Evolutionary conservation across 805 yeast genomes (phyloP).

Genomic region (Peterozyma toletana): DNA sequence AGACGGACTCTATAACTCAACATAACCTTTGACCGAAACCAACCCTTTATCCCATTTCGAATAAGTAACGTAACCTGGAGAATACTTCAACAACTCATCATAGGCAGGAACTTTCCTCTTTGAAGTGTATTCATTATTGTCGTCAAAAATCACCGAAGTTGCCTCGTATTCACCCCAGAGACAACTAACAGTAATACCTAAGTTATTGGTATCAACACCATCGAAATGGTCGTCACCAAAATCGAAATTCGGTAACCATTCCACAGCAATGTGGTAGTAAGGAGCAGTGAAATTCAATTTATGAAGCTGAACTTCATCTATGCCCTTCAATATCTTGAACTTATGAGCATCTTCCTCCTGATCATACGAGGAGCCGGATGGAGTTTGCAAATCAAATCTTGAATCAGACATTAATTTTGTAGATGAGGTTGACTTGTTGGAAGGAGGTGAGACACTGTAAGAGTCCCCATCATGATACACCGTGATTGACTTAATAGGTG

Average conservation of each 20-base stretch:
- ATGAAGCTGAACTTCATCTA: slow-evolving; percentile 56
- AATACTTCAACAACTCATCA: slow-evolving; percentile 59
- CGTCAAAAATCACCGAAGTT: slow-evolving; percentile 29
- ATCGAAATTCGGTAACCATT: slow-evolving; percentile 56
- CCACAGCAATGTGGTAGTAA: slow-evolving; percentile 53
- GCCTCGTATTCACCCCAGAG: slow-evolving; percentile 71
- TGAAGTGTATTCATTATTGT: slow-evolving; percentile 24
- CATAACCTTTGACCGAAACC: slow-evolving; percentile 46
- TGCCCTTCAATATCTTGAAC: slow-evolving; percentile 54
- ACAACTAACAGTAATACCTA: slow-evolving; percentile 60
- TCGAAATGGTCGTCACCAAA: slow-evolving; percentile 30
- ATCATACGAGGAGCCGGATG: slow-evolving; percentile 39
- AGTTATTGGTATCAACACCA: slow-evolving; percentile 25
- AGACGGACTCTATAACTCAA: slow-evolving; percentile 27
- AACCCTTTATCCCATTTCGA: slow-evolving; percentile 65
- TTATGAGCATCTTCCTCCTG: slow-evolving; percentile 21
- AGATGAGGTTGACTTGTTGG: slow-evolving; percentile 6
- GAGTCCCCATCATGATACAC: slow-evolving; percentile 31
- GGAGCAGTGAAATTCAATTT: slow-evolving; percentile 53
- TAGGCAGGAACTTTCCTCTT: slow-evolving; percentile 56
- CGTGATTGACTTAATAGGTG: slow-evolving; percentile 62
- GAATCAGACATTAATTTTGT: slow-evolving; percentile 5
- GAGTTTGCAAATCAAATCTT: slow-evolving; percentile 16
- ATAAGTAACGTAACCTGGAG: slow-evolving; percentile 59
- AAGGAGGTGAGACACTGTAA: background rate